Conservation (phyloP, 371 early-diverging fungal genomes). For the Zancudomyces culisetae region DNA sequence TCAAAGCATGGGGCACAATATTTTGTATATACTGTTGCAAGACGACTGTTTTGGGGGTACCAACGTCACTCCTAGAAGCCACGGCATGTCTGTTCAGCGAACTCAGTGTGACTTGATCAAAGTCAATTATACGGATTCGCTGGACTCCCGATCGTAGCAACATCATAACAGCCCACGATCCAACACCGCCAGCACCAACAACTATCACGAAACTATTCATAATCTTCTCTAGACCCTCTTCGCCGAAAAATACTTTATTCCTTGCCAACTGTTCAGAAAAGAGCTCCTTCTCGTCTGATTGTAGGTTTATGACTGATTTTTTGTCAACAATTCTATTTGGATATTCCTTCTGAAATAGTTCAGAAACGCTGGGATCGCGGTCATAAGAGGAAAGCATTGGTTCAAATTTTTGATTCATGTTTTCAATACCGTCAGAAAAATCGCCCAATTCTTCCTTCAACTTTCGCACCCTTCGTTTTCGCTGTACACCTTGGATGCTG, state of each 20-base stretch:
- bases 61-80: constrained; percentile 71
- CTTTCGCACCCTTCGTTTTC: constrained; percentile 21
- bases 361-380: too few relatives aligned
- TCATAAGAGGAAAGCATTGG: too few relatives aligned
- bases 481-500: constrained; percentile 22
- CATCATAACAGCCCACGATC: constrained; percentile 80
- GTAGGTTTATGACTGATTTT: constrained; percentile 6
- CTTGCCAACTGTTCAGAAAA: constrained; percentile 69
- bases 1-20: constrained; percentile 54
- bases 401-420: too few relatives aligned
- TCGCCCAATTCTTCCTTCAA: constrained; percentile 24
- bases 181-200: constrained; percentile 94
- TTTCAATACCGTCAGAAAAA: too few relatives aligned
- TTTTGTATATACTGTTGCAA: constrained; percentile 45
- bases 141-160: constrained; percentile 73
- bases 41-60: constrained; percentile 64
- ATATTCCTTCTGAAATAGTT: too few relatives aligned
- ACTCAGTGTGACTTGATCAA: constrained; percentile 84
- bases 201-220: constrained; percentile 68
- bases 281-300: constrained; percentile 34
- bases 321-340: constrained; percentile 16
- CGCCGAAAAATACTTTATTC: constrained; percentile 71
- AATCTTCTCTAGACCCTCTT: constrained; percentile 42
- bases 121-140: constrained; percentile 76
- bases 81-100: constrained; percentile 84